These are phyloP conservation scores for Royoungia palumana DNA, from an alignment of 768 basidiomycete species.

Conservation along the genomic window DNA sequence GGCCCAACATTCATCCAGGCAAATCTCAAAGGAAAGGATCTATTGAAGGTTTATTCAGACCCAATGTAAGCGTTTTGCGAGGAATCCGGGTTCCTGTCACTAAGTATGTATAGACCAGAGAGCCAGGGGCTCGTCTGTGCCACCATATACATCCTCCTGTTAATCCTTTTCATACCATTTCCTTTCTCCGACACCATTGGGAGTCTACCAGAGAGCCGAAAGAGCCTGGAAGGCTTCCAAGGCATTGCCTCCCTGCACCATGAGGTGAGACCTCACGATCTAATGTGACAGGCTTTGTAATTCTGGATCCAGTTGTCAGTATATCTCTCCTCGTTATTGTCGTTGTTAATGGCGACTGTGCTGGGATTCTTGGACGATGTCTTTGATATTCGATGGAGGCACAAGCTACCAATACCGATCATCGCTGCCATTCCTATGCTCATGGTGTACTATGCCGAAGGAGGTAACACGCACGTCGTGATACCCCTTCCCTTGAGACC, in stretches of 20 bases:
- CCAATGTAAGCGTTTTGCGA: conserved; percentile 52
- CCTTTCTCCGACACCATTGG: conserved; percentile 78
- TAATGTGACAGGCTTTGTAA: not conserved
- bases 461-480: conserved; percentile 90
- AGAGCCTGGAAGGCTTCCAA: conserved; percentile 43
- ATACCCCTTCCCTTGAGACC: conserved; percentile 80
- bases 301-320: conserved; percentile 63
- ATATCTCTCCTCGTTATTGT: conserved; percentile 91
- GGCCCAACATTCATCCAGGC: conserved; percentile 78
- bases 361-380: conserved; percentile 96
- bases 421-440: conserved; percentile 93
- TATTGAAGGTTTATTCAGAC: conserved; percentile 76
- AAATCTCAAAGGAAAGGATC: conserved; percentile 79
- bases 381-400: conserved; percentile 97
- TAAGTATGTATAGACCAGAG: conserved; percentile 70
- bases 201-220: conserved; percentile 40
- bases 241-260: conserved; percentile 64
- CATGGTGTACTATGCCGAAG: conserved; percentile 95
- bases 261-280: conserved; percentile 49
- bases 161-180: conserved; percentile 94
- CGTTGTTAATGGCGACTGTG: conserved; percentile 86
- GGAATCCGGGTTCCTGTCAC: not conserved
- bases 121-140: conserved; percentile 91
- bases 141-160: conserved; percentile 76
- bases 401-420: conserved; percentile 95